These are phyloP conservation scores for Selaginella tamariscina DNA, from an alignment of 75 land plant genomes.

Conservation along the genomic window DNA sequence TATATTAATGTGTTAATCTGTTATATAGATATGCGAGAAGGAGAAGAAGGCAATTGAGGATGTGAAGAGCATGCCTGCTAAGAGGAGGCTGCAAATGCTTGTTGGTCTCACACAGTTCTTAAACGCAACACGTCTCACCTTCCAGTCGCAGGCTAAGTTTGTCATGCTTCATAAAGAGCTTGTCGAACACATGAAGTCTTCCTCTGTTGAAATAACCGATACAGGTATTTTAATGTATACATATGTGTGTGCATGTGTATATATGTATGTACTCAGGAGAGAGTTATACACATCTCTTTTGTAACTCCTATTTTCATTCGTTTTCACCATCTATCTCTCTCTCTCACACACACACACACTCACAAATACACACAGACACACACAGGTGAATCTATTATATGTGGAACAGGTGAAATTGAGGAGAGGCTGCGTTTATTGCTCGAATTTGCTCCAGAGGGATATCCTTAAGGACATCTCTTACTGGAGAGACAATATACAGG, in stretches of 20 bases:
- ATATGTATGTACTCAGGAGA: too few relatives aligned
- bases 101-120: slow-evolving; percentile 62
- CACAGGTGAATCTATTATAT: too few relatives aligned
- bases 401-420: slow-evolving; percentile 49
- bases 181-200: slow-evolving; percentile 42
- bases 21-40: slow-evolving; percentile 50
- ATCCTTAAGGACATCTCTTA: slow-evolving; percentile 26
- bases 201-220: slow-evolving; percentile 38
- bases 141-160: slow-evolving; percentile 51
- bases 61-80: slow-evolving; percentile 27
- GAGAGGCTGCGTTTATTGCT: slow-evolving; percentile 49
- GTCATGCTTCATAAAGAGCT: slow-evolving; percentile 67
- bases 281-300: too few relatives aligned
- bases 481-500: slow-evolving; percentile 52
- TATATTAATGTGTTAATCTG: not conserved
- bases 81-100: slow-evolving; percentile 38
- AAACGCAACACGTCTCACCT: slow-evolving; percentile 48
- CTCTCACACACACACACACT: too few relatives aligned
- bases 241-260: too few relatives aligned
- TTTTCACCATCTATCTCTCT: too few relatives aligned
- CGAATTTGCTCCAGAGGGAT: slow-evolving; percentile 69
- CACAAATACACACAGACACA: too few relatives aligned
- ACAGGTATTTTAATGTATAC: slow-evolving; percentile 5
- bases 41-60: slow-evolving; percentile 39
- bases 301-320: too few relatives aligned